Evolutionary conservation across 2,329 filamentous ascomycete genomes (phyloP).

Genomic region (Trichoderma lentiforme): DNA sequence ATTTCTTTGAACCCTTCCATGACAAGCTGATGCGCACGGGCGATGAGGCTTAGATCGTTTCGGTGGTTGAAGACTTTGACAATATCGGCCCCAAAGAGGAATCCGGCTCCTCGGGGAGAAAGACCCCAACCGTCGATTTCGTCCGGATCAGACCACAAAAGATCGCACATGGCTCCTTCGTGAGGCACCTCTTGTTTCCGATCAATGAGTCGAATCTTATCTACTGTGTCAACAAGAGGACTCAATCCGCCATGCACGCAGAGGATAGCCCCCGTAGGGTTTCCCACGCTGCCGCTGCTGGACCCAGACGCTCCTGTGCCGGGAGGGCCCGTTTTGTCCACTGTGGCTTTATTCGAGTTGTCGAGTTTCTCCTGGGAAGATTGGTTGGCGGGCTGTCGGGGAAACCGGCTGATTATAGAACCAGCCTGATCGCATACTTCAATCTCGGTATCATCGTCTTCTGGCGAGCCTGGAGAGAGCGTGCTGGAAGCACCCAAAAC

Average conservation of each 20-base stretch:
- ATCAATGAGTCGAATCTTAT: conserved; percentile 92
- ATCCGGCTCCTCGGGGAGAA: conserved; percentile 89
- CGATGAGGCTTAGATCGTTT: conserved; percentile 89
- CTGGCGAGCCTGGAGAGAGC: conserved; percentile 49
- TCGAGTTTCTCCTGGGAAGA: conserved; percentile 22
- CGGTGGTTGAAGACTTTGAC: conserved; percentile 94
- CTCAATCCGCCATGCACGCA: conserved; percentile 94
- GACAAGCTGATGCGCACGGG: conserved; percentile 91
- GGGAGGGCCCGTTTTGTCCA: conserved; percentile 60
- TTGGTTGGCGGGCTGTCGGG: conserved; percentile 42
- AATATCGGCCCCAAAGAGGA: conserved; percentile 92
- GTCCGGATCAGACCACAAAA: conserved; percentile 96
- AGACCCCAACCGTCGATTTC: conserved; percentile 97
- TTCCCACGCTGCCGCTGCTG: conserved; percentile 61
- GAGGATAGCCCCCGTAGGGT: conserved; percentile 77
- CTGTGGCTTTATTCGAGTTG: conserved; percentile 26
- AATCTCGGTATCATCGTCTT: conserved; percentile 78
- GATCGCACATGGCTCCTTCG: conserved; percentile 97
- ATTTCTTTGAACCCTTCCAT: conserved; percentile 99
- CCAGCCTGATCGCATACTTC: conserved; percentile 87
- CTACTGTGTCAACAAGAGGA: conserved; percentile 86
- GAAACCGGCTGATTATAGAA: conserved; percentile 71
- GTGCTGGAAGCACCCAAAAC: conserved; percentile 80
- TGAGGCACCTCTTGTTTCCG: conserved; percentile 98
- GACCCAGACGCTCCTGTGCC: conserved; percentile 75